Conservation (phyloP, 2,329 filamentous ascomycete species). For the Trichothecium roseum region DNA sequence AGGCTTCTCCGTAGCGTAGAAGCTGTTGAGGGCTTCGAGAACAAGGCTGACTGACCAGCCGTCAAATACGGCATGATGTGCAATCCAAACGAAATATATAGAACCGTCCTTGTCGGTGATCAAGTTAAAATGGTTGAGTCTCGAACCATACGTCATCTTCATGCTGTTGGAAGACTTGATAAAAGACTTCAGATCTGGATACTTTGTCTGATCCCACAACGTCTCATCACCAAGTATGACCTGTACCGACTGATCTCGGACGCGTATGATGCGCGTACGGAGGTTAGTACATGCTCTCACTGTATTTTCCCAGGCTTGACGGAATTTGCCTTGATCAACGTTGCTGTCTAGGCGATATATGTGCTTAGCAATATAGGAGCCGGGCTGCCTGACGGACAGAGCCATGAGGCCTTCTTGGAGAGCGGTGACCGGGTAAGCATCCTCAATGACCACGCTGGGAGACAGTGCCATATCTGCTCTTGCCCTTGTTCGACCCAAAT, state of each 20-base stretch:
- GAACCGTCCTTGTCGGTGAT: constrained; percentile 3
- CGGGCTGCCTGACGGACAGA: constrained; percentile 19
- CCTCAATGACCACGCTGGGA: constrained; percentile 9
- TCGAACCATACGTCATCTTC: constrained; percentile 6
- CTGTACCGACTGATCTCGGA: background rate
- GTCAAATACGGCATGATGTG: constrained; percentile 16
- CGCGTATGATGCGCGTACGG: constrained; percentile 5
- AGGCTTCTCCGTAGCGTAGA: constrained; percentile 4
- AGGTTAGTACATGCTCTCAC: constrained; percentile 5
- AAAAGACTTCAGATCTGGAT: background rate
- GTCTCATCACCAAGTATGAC: background rate
- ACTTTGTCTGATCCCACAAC: constrained; percentile 1
- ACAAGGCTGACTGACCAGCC: constrained; percentile 12
- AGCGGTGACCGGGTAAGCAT: constrained; percentile 28
- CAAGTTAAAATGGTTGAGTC: constrained; percentile 4
- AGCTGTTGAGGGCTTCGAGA: constrained; percentile 1
- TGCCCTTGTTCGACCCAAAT: background rate
- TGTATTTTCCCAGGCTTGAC: constrained; percentile 14
- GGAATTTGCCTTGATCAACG: constrained; percentile 13
- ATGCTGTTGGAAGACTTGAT: background rate
- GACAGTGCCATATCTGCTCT: background rate
- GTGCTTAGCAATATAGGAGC: constrained; percentile 24
- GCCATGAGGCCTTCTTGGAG: constrained; percentile 30
- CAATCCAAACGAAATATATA: constrained; percentile 12
- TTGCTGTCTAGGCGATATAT: constrained; percentile 11